Conservation (phyloP, 2,329 filamentous ascomycete species). For the Davidsoniella neocaledoniae region DNA sequence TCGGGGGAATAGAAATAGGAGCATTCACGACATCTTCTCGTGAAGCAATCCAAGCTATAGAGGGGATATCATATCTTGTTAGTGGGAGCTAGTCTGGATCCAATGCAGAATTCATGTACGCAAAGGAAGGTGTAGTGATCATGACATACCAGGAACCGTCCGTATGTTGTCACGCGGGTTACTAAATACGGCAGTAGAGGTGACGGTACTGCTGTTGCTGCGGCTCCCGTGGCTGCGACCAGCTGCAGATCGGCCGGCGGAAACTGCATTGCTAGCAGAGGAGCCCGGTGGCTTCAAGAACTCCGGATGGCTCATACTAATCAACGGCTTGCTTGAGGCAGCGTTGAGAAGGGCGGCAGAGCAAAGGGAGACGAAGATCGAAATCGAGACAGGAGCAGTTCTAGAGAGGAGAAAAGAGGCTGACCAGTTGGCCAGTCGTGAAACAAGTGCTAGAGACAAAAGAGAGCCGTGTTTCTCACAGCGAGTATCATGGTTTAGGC, state of each 20-base stretch:
- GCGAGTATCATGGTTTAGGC: too few species aligned
- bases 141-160: constrained; percentile 8
- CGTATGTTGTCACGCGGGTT: constrained; percentile 10
- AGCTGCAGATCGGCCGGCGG: neutral
- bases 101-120: too few species aligned
- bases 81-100: neutral
- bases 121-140: neutral
- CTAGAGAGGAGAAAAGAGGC: too few species aligned
- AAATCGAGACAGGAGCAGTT: too few species aligned
- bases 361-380: too few species aligned
- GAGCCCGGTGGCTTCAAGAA: constrained; percentile 10
- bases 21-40: constrained; percentile 21
- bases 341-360: too few species aligned
- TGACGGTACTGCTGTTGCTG: constrained; percentile 7
- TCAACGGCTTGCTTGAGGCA: too few species aligned
- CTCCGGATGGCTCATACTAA: constrained; percentile 9
- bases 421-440: too few species aligned
- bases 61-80: neutral
- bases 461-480: too few species aligned
- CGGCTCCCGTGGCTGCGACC: constrained; percentile 7
- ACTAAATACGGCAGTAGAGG: neutral
- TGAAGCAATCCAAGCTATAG: constrained; percentile 32
- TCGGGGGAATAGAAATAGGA: constrained; percentile 18
- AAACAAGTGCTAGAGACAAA: too few species aligned
- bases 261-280: constrained; percentile 10